These are phyloP conservation scores for Lactarius vividus DNA, from an alignment of 768 basidiomycete genomes.

Conservation along the genomic window DNA sequence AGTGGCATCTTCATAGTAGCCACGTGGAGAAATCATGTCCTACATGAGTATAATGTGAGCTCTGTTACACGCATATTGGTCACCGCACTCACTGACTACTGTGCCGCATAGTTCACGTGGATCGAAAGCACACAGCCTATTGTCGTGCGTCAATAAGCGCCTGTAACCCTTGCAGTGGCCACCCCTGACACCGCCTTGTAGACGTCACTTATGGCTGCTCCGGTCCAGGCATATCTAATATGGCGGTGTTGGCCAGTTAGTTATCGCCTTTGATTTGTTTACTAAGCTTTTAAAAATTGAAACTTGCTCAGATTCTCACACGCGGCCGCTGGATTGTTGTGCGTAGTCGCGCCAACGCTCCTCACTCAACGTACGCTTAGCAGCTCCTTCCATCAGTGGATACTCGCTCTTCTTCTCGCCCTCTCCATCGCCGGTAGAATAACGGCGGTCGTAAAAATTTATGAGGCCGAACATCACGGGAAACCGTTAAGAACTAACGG, in stretches of 20 bases:
- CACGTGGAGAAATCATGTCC: background rate
- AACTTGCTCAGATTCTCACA: background rate
- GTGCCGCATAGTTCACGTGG: background rate
- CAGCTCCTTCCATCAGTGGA: background rate
- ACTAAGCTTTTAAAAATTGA: too few species aligned
- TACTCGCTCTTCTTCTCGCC: background rate
- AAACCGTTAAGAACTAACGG: background rate
- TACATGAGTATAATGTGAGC: background rate
- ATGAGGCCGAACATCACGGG: background rate
- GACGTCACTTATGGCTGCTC: slow-evolving; percentile 6
- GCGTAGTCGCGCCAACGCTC: background rate
- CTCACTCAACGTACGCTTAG: background rate
- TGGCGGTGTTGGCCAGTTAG: slow-evolving; percentile 11
- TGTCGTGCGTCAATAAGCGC: background rate
- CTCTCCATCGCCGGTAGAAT: background rate
- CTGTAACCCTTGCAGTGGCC: background rate
- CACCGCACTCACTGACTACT: background rate
- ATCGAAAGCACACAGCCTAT: background rate
- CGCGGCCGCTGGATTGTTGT: background rate
- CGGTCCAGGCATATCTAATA: slow-evolving; percentile 8
- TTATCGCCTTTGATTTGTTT: background rate
- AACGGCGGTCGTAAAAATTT: background rate
- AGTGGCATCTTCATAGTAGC: background rate
- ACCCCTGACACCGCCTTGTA: background rate
- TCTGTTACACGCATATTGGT: background rate